phyloP scores from a whole-genome alignment of 2,329 filamentous ascomycete species.

The Aspergillus terreus region DNA sequence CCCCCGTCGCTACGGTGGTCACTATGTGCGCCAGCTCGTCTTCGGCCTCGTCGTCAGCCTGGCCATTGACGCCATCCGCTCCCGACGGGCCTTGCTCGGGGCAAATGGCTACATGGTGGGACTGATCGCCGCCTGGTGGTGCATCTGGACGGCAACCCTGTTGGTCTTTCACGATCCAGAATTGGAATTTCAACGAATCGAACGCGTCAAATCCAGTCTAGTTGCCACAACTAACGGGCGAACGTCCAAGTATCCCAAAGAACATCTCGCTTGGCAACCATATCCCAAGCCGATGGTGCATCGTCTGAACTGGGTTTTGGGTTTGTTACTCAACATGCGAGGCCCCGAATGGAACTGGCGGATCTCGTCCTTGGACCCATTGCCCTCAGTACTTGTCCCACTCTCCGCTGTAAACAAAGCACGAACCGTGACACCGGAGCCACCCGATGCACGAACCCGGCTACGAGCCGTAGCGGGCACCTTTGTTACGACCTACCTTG shows the following conservation, averaged over 20 bases:
- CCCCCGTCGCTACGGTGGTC: conserved; percentile 39
- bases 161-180: conserved; percentile 56
- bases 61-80: conserved; percentile 41
- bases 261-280: conserved; percentile 49
- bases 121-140: conserved; percentile 51
- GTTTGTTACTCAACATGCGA: conserved; percentile 56
- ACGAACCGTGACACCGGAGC: background rate
- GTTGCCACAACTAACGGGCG: background rate
- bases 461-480: conserved; percentile 43
- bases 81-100: conserved; percentile 47
- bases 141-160: conserved; percentile 51
- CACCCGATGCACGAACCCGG: conserved; percentile 43
- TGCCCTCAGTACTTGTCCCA: conserved; percentile 28
- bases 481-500: conserved; percentile 58
- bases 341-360: conserved; percentile 61
- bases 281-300: conserved; percentile 50
- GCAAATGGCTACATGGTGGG: conserved; percentile 55
- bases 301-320: conserved; percentile 56
- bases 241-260: background rate
- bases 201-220: conserved; percentile 28
- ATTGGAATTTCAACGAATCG: conserved; percentile 54
- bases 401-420: conserved; percentile 9
- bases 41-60: conserved; percentile 44
- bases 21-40: conserved; percentile 42
- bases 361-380: conserved; percentile 41